Base-by-base conservation (phyloP, 176 grass and related monocot genomes). In the Otatea glauca region DNA sequence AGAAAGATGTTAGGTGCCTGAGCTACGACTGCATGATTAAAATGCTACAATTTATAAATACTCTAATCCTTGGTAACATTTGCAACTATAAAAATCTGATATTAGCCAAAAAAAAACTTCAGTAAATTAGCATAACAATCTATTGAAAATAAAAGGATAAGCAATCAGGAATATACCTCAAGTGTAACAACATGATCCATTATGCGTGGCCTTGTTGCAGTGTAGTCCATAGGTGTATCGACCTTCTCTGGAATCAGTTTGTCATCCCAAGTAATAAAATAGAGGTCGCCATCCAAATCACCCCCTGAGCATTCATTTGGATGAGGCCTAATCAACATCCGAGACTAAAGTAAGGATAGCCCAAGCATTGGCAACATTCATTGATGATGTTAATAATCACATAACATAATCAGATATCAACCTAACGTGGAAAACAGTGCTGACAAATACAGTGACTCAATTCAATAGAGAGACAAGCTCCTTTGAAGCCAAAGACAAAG, bases 261-360 rank as follows among this genome's bases (percentile, higher is more conserved):
- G 63, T 93, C 83, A 86, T 98, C 89, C 96, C 96, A 96, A 61
- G 92, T 90, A 83, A 98, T 76, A 85, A 96, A 98, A 87, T 92
- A 98, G 70, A 95, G 83, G 62, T 98, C 96, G 12, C 96, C 96
- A 76, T 98, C 93, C 81, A 98, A 86, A 94, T 98, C 96, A 16
- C 93, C 96, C 35, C 96, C 96, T 0, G 96, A 98, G 76, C 96
- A 98, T 84, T 98, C 96, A 71, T 94, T 95, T 44, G 96, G 96
- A 92, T 98, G 93, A 65, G 96, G 96, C 83, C 96, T 98, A 76
- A 82, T 73, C 24, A 67, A 75, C 75, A 63, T 72, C 60, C 20
- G 78, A 72, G 39, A 85, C 37, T 74, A 55, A 62, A 77, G 34
- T 84, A 80, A 75, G 67, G 42, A 80, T 65, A 74, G 29, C 39